Conservation (phyloP, 2,329 filamentous ascomycete genomes). For the Clarireedia sp. region DNA sequence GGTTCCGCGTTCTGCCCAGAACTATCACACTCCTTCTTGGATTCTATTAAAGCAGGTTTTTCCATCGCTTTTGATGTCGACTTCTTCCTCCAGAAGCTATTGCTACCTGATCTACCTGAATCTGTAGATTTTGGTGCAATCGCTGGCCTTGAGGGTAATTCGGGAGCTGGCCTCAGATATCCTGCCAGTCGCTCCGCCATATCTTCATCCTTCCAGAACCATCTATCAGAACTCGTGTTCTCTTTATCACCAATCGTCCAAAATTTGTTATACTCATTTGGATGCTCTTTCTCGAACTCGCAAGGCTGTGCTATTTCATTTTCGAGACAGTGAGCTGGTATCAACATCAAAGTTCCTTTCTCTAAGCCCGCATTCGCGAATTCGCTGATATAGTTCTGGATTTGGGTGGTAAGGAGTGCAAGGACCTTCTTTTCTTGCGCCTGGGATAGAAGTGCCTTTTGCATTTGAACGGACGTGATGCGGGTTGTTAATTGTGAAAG, state of each 20-base stretch:
- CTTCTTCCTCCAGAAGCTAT: slow-evolving; percentile 18
- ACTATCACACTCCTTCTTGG: neutral
- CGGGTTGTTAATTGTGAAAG: slow-evolving; percentile 18
- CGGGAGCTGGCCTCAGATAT: slow-evolving; percentile 16
- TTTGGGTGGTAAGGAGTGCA: slow-evolving; percentile 21
- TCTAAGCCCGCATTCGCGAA: slow-evolving; percentile 20
- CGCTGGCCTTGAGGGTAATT: slow-evolving; percentile 12
- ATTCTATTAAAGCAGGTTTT: slow-evolving; percentile 1
- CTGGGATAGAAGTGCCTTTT: slow-evolving; percentile 18
- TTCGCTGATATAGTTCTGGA: slow-evolving; percentile 23
- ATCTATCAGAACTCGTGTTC: slow-evolving; percentile 16
- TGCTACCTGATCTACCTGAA: neutral
- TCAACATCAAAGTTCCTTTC: slow-evolving; percentile 23
- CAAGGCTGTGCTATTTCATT: slow-evolving; percentile 20
- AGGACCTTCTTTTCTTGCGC: slow-evolving; percentile 24
- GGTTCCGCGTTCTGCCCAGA: neutral
- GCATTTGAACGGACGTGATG: slow-evolving; percentile 18
- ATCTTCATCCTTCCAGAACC: slow-evolving; percentile 21
- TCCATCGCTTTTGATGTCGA: slow-evolving; percentile 8
- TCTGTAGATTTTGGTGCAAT: neutral
- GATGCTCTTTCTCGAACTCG: slow-evolving; percentile 20
- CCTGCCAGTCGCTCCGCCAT: slow-evolving; percentile 21
- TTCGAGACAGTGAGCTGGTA: slow-evolving; percentile 19
- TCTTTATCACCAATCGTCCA: slow-evolving; percentile 19
- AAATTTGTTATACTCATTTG: slow-evolving; percentile 16